Conservation (phyloP, 2,329 filamentous ascomycete genomes). For the Ilyonectria robusta region DNA sequence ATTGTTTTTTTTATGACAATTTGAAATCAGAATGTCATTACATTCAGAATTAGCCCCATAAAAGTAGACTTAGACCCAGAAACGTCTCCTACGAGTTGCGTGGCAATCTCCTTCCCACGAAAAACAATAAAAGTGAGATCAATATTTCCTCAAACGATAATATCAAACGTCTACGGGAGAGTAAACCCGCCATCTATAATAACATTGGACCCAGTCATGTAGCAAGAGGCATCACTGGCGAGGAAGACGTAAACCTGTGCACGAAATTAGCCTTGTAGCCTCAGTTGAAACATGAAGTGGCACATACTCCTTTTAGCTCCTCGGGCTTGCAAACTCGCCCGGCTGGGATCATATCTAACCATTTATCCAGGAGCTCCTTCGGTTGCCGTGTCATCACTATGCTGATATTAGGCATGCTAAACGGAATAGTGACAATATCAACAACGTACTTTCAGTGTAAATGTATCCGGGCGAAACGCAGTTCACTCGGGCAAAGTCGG, state of each 20-base stretch:
- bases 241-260: slow-evolving; percentile 50
- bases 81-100: too few species aligned
- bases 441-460: slow-evolving; percentile 16
- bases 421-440: too few species aligned
- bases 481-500: slow-evolving; percentile 77
- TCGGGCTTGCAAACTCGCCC: slow-evolving; percentile 13
- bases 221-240: slow-evolving; percentile 55
- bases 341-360: slow-evolving; percentile 24
- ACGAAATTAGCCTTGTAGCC: not conserved
- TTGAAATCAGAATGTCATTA: too few species aligned
- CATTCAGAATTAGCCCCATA: too few species aligned
- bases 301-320: slow-evolving; percentile 20
- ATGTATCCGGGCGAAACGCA: slow-evolving; percentile 73
- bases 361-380: slow-evolving; percentile 20
- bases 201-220: slow-evolving; percentile 54
- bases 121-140: too few species aligned
- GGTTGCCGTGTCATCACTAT: slow-evolving; percentile 27
- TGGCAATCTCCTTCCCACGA: too few species aligned
- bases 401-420: too few species aligned
- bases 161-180: not conserved
- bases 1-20: too few species aligned
- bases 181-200: slow-evolving; percentile 43
- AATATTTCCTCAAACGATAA: not conserved
- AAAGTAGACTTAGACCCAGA: too few species aligned
- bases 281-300: too few species aligned